Evolutionary conservation across 257 asterid species (phyloP).

Genomic region (Gardenia jasminoides): DNA sequence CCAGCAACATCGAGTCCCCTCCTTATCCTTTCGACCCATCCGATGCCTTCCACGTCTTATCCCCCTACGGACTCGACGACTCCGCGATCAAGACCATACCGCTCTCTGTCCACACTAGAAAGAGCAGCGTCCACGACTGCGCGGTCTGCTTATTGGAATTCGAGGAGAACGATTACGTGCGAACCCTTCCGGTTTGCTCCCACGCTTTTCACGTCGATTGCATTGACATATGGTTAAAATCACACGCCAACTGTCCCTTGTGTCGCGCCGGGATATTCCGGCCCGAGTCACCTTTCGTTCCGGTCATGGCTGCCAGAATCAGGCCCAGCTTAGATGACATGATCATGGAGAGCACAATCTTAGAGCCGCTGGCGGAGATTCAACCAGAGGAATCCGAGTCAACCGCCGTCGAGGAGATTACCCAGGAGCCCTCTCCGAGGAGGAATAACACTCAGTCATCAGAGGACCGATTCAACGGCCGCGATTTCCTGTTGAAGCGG

Average conservation of each 20-base stretch:
- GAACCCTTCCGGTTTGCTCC: conserved; percentile 79
- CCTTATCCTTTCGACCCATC: conserved; percentile 60
- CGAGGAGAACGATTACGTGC: conserved; percentile 74
- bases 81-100: conserved; percentile 80
- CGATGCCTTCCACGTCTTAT: conserved; percentile 65
- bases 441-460: conserved; percentile 45
- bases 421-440: conserved; percentile 53
- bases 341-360: conserved; percentile 49
- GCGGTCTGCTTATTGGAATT: conserved; percentile 89
- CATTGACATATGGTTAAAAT: conserved; percentile 88
- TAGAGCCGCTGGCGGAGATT: conserved; percentile 54
- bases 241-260: conserved; percentile 94
- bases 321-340: conserved; percentile 84
- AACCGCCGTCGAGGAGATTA: conserved; percentile 41
- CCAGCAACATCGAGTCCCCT: conserved; percentile 75
- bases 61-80: conserved; percentile 91
- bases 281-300: conserved; percentile 79
- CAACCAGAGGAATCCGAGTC: conserved; percentile 55
- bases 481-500: conserved; percentile 72
- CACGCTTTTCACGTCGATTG: conserved; percentile 96
- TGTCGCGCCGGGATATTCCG: conserved; percentile 83
- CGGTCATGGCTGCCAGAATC: conserved; percentile 86
- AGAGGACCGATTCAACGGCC: conserved; percentile 66
- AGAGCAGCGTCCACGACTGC: conserved; percentile 65
- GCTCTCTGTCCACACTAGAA: conserved; percentile 61